phyloP scores from a whole-genome alignment of 305 asterid genomes.

The Ilex paraguariensis region DNA sequence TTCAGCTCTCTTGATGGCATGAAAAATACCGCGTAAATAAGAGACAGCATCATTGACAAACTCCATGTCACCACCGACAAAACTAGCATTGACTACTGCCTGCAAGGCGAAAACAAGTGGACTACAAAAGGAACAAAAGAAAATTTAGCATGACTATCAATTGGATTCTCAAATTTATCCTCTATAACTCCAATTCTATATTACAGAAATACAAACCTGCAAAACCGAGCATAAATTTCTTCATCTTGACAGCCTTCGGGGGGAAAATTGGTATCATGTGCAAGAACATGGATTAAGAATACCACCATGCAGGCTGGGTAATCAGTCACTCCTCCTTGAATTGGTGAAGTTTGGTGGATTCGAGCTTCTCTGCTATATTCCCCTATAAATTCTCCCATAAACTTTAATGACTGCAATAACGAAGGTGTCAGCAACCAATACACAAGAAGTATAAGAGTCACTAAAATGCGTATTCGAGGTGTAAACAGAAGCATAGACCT shows the following conservation, averaged over 20 bases:
- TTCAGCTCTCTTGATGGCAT: slow-evolving; percentile 75
- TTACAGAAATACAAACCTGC: slow-evolving; percentile 38
- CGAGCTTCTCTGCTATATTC: slow-evolving; percentile 45
- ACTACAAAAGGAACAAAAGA: slow-evolving; percentile 44
- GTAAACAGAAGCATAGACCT: slow-evolving; percentile 23
- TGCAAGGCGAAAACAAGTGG: slow-evolving; percentile 62
- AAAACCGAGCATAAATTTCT: slow-evolving; percentile 44
- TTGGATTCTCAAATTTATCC: not conserved
- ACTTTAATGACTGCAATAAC: slow-evolving; percentile 47
- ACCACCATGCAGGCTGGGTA: slow-evolving; percentile 66
- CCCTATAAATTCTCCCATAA: slow-evolving; percentile 52
- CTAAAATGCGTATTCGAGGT: not conserved
- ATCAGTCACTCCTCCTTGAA: slow-evolving; percentile 38
- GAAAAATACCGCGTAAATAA: slow-evolving; percentile 60
- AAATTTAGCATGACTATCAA: slow-evolving; percentile 2
- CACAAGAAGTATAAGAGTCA: slow-evolving; percentile 16
- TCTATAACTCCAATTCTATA: not conserved
- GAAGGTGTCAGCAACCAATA: slow-evolving; percentile 14
- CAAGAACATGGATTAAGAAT: slow-evolving; percentile 76
- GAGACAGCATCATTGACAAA: slow-evolving; percentile 31
- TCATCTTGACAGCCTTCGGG: slow-evolving; percentile 53
- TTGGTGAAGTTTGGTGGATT: slow-evolving; percentile 31
- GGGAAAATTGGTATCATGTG: slow-evolving; percentile 67
- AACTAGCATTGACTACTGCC: slow-evolving; percentile 45
- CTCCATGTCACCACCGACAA: slow-evolving; percentile 31